Evolutionary conservation across 208 protist species (phyloP).

Genomic region (Leishmania tarentolae): DNA sequence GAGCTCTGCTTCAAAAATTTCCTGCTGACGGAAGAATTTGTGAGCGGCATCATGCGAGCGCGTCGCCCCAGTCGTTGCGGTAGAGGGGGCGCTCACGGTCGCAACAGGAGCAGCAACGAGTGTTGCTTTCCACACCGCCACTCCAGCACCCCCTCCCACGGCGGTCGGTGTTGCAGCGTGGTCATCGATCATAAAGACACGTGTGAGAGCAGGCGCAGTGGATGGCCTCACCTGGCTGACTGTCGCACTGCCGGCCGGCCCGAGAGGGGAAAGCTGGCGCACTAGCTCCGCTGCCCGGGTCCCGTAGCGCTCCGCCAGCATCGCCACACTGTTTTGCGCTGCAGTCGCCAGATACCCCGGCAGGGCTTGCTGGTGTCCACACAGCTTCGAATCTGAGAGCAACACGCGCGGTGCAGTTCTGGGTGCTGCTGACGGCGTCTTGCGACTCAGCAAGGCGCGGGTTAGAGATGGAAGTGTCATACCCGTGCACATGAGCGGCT

Average conservation of each 20-base stretch:
- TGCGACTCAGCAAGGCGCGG: slow-evolving; percentile 13
- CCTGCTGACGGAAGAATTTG: slow-evolving; percentile 31
- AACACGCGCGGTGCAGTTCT: slow-evolving; percentile 5
- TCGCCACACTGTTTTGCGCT: slow-evolving; percentile 6
- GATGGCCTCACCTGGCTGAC: slow-evolving; percentile 19
- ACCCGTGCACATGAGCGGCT: slow-evolving; percentile 30
- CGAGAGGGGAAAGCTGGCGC: slow-evolving; percentile 29
- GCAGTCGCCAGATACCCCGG: neutral
- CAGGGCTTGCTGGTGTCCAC: neutral
- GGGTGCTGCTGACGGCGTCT: slow-evolving; percentile 7
- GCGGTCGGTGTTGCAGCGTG: neutral
- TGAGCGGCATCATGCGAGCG: slow-evolving; percentile 8
- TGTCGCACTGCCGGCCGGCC: slow-evolving; percentile 22
- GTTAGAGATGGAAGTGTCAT: slow-evolving; percentile 26
- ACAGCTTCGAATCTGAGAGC: slow-evolving; percentile 2
- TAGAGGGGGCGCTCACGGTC: neutral
- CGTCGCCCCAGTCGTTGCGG: neutral
- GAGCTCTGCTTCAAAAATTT: slow-evolving; percentile 25
- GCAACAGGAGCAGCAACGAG: neutral
- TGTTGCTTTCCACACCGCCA: neutral
- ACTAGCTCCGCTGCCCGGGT: slow-evolving; percentile 24
- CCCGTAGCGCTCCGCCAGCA: slow-evolving; percentile 20
- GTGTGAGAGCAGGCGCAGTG: slow-evolving; percentile 22
- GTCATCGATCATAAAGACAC: slow-evolving; percentile 14
- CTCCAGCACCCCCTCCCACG: neutral